Evolutionary conservation across 2,329 filamentous ascomycete species (phyloP).

Genomic region (Sclerotinia nivalis): DNA sequence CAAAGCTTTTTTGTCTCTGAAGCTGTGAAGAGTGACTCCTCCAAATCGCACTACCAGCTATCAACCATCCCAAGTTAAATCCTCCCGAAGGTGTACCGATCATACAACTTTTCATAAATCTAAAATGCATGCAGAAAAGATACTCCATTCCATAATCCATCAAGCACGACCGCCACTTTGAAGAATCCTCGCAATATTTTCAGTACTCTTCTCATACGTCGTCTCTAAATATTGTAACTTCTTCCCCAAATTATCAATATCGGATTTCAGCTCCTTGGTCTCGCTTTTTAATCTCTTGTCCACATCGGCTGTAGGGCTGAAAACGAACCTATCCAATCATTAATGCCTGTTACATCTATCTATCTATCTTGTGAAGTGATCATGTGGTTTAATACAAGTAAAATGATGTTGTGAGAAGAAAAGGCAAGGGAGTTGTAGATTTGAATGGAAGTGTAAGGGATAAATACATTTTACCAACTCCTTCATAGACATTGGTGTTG

Average conservation of each 20-base stretch:
- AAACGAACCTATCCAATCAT: constrained; percentile 71
- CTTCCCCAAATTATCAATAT: constrained; percentile 81
- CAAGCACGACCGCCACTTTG: constrained; percentile 47
- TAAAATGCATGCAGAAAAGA: not conserved
- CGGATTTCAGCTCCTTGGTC: constrained; percentile 71
- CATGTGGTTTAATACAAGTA: constrained; percentile 7
- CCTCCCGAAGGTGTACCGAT: not conserved
- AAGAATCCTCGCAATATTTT: constrained; percentile 88
- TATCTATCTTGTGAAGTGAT: constrained; percentile 11
- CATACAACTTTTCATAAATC: not conserved
- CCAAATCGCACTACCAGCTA: not conserved
- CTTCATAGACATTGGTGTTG: constrained; percentile 85
- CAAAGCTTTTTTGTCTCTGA: not conserved
- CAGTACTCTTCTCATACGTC: constrained; percentile 89
- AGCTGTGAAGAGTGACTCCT: not conserved
- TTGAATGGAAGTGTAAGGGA: not conserved
- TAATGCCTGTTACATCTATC: constrained; percentile 6
- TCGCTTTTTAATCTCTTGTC: constrained; percentile 75
- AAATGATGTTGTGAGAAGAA: not conserved
- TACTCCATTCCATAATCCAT: constrained; percentile 12
- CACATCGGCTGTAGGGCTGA: constrained; percentile 70
- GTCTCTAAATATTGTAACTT: constrained; percentile 91
- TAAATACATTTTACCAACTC: constrained; percentile 91
- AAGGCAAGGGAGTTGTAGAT: not conserved
- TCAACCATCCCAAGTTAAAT: constrained; percentile 2